Evolutionary conservation across 306 rosid species (phyloP), one percentile per base, ranked within the genome.

Genomic region (Quercus gilva): DNA sequence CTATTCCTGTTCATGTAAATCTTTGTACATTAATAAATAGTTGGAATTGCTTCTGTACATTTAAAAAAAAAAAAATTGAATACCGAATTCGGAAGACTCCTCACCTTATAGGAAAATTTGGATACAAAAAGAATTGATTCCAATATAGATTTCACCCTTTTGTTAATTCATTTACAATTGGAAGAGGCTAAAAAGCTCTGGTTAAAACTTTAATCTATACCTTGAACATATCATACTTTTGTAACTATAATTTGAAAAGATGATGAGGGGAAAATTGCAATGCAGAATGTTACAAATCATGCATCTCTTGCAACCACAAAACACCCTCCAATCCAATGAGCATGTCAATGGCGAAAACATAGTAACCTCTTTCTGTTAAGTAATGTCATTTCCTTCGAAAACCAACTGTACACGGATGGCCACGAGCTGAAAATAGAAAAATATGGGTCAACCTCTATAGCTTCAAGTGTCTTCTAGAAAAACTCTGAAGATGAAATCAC

Each of bases 401-500:
- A 81, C 61, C 26, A 64, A 41, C 89, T 85, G 61, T 88, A 87
- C 85, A 84, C 70, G 78, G 77, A 68, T 83, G 85, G 83, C 82
- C 71, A 57, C 86, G 53, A 9, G 75, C 77, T 29, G 84, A 45
- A 61, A 58, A 78, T 69, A 67, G 87, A 88, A 75, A 57, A 49
- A 20, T 79, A 63, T 80, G 81, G 79, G 79, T 81, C 85, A 79
- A 83, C 68, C 67, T 49, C 53, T 82, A 64, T n/a, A 43, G 79
- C 41, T 70, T 94, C 79, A 92, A 63, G 86, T 86, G 85, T 93
- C 98, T 75, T 95, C 98, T 83, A 91, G 84, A 82, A 95, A 95
- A 83, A 93, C 80, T 90, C 87, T 90, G 92, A 84, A 95, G 88
- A 95, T 82, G 89, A 95, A 95, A 84, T 94, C 99, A 1, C 98